A percentile compares a stretch with the other conserved stretches of the same genome.
These are phyloP conservation scores for Phialemoniopsis sp. DNA, from an alignment of 2,329 filamentous ascomycete species.

Conservation along the genomic window DNA sequence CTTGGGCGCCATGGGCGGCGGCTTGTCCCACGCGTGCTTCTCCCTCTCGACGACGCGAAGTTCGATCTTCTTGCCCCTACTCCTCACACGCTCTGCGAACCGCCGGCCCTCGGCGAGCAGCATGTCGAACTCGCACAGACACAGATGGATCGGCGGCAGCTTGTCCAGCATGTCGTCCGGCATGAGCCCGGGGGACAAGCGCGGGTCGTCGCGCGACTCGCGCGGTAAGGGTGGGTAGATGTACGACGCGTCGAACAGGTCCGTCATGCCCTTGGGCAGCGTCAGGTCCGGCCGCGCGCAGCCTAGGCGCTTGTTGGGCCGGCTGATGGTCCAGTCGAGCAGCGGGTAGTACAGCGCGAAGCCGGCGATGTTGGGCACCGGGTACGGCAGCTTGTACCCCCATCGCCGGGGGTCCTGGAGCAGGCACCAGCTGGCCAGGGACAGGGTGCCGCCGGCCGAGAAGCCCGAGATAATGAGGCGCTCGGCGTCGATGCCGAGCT, in stretches of 20 bases:
- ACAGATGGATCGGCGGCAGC: constrained; percentile 18
- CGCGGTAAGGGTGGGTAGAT: constrained; percentile 46
- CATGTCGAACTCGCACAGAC: constrained; percentile 24
- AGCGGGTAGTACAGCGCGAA: constrained; percentile 59
- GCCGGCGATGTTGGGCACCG: constrained; percentile 43
- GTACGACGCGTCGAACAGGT: constrained; percentile 61
- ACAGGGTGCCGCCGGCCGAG: constrained; percentile 56
- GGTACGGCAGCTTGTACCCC: constrained; percentile 29
- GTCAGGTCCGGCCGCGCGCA: constrained; percentile 53
- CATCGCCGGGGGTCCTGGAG: constrained; percentile 36
- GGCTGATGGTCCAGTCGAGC: constrained; percentile 55
- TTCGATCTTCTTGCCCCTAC: constrained; percentile 23
- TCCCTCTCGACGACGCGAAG: constrained; percentile 40
- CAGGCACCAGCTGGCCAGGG: constrained; percentile 39
- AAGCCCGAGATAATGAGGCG: constrained; percentile 59
- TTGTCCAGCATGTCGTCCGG: constrained; percentile 13
- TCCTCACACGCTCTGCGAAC: constrained; percentile 7
- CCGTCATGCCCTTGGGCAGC: constrained; percentile 52
- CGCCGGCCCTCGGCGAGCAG: constrained; percentile 18
- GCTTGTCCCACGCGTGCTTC: constrained; percentile 46
- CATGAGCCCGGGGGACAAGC: constrained; percentile 43
- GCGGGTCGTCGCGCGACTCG: constrained; percentile 43
- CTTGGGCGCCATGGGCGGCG: constrained; percentile 37
- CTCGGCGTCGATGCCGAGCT: constrained; percentile 52
- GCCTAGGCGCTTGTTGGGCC: constrained; percentile 50